Evolutionary conservation across 164 flowering plant genomes (phyloP).

Genomic region (Chimonanthus salicifolius): DNA sequence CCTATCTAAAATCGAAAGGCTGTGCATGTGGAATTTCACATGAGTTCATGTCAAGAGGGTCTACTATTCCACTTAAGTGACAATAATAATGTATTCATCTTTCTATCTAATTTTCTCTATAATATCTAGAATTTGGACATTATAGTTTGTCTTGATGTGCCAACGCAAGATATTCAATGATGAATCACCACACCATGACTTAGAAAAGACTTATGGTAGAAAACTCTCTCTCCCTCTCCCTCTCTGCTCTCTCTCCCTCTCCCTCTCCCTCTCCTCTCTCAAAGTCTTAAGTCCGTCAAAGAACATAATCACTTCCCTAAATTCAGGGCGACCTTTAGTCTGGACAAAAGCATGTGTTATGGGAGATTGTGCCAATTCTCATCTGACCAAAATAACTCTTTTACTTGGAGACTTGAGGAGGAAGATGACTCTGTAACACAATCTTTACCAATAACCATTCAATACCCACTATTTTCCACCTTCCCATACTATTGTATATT

Average conservation of each 20-base stretch:
- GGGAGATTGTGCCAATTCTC: conserved; percentile 40
- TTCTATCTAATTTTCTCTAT: no score
- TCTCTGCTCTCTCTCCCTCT: background rate
- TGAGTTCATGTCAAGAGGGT: no score
- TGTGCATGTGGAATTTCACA: no score
- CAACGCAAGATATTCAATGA: no score
- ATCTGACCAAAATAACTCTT: conserved; percentile 15
- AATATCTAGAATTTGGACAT: no score
- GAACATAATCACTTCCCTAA: conserved; percentile 41
- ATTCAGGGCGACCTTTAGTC: conserved; percentile 44
- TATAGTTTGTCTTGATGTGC: no score
- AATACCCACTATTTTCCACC: background rate
- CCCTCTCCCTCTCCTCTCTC: background rate
- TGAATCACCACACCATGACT: no score
- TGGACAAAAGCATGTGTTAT: conserved; percentile 30
- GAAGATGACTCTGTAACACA: conserved; percentile 14
- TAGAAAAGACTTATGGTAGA: no score
- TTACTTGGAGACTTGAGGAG: conserved; percentile 3
- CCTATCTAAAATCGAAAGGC: no score
- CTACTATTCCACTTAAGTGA: no score
- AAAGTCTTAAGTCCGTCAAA: conserved; percentile 7
- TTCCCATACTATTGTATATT: background rate
- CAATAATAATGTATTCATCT: no score
- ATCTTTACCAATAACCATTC: background rate
- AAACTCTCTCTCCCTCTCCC: background rate